Evolutionary conservation across 2,329 filamentous ascomycete genomes (phyloP).

Genomic region (Chaetothyriales sp.): DNA sequence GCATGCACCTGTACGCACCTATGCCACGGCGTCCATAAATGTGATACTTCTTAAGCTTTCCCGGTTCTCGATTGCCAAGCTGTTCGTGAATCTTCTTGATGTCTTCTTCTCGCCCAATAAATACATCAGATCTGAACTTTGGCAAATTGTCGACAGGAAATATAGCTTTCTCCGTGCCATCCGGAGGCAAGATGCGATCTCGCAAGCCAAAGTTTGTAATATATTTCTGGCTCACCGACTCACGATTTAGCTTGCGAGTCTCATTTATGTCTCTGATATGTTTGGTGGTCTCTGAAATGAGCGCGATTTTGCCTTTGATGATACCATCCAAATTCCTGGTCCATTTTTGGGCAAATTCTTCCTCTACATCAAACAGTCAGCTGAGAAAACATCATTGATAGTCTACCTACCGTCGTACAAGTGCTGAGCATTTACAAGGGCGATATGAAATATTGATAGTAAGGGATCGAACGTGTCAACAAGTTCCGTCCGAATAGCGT

Average conservation of each 20-base stretch:
- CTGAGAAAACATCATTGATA: slow-evolving; percentile 1
- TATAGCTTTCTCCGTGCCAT: slow-evolving; percentile 3
- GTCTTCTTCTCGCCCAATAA: slow-evolving; percentile 16
- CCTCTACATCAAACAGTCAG: too few relatives aligned
- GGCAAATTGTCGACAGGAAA: slow-evolving; percentile 2
- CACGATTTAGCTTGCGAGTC: slow-evolving; percentile 2
- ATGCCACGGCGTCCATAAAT: slow-evolving; percentile 19
- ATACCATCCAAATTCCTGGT: background rate
- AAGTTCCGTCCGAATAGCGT: slow-evolving; percentile 3
- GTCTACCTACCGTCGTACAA: slow-evolving; percentile 1
- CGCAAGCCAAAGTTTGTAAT: background rate
- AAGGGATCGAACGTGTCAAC: slow-evolving; percentile 2
- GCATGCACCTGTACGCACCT: slow-evolving; percentile 1
- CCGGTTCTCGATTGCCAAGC: slow-evolving; percentile 4
- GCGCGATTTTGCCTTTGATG: slow-evolving; percentile 1
- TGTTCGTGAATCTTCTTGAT: slow-evolving; percentile 14
- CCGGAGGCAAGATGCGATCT: slow-evolving; percentile 1
- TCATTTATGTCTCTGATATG: slow-evolving; percentile 3
- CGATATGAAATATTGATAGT: background rate
- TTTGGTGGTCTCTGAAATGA: slow-evolving; percentile 2
- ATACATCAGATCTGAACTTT: slow-evolving; percentile 4
- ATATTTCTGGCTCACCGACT: background rate
- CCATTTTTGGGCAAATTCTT: background rate
- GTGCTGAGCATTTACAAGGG: slow-evolving; percentile 2
- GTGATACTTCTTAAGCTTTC: slow-evolving; percentile 15